These are phyloP conservation scores for Porcisia deanei DNA, from an alignment of 208 protist species.

Conservation along the genomic window DNA sequence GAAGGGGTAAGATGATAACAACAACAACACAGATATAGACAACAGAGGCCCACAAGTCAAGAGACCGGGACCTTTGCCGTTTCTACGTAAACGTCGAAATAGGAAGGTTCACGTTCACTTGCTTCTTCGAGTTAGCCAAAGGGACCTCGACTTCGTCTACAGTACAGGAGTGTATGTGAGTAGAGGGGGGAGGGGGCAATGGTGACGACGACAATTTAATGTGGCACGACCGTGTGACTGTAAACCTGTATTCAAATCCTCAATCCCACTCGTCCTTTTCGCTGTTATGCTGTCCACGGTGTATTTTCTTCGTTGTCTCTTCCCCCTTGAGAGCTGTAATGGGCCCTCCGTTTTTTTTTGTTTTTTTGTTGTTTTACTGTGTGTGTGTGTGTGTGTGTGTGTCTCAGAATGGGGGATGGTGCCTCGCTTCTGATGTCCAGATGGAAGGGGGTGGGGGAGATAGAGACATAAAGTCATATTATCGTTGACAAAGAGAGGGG, in stretches of 20 bases:
- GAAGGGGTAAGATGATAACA: not conserved
- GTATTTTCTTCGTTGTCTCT: not conserved
- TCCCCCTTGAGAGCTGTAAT: not conserved
- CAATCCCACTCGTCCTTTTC: not conserved
- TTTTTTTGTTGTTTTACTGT: not conserved
- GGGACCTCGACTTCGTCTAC: not conserved
- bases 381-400: not conserved
- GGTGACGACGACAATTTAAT: too few species aligned
- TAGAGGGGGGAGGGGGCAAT: not conserved
- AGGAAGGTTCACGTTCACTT: not conserved
- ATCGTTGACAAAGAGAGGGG: not conserved
- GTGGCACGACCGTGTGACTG: not conserved
- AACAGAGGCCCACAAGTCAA: not conserved
- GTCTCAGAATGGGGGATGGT: not conserved
- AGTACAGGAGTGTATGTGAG: not conserved
- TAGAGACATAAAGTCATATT: not conserved
- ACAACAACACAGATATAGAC: not conserved
- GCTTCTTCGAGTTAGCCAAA: not conserved
- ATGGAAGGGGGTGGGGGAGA: not conserved
- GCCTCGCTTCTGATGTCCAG: not conserved
- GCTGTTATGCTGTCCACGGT: not conserved
- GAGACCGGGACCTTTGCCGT: not conserved
- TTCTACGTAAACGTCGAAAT: not conserved
- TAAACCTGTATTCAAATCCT: not conserved
- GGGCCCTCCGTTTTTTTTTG: not conserved